These are phyloP conservation scores for Macrolepiota fuliginosa DNA, from an alignment of 768 basidiomycete species.

Conservation along the genomic window DNA sequence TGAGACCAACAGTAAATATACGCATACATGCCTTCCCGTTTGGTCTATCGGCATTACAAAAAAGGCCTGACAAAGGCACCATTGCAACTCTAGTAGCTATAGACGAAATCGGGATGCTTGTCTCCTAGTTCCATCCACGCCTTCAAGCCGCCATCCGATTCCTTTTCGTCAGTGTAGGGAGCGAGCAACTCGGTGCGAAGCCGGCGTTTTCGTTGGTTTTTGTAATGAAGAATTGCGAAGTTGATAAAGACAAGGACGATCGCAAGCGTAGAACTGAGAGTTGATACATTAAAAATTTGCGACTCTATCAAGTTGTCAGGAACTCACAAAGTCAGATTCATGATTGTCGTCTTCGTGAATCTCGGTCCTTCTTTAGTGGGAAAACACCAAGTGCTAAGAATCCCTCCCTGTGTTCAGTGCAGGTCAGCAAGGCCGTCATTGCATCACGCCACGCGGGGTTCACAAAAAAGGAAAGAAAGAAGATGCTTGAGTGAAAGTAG, in stretches of 20 bases:
- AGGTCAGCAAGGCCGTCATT: neutral
- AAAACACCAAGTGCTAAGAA: slow-evolving; percentile 37
- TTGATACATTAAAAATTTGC: neutral
- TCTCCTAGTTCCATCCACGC: slow-evolving; percentile 35
- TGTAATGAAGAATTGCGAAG: slow-evolving; percentile 22
- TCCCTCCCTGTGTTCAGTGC: slow-evolving; percentile 29
- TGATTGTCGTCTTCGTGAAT: slow-evolving; percentile 34
- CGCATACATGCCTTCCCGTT: too few relatives aligned
- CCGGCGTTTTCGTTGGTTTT: slow-evolving; percentile 24
- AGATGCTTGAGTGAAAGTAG: too few relatives aligned
- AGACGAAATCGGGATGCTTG: slow-evolving; percentile 34
- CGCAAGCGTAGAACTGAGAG: slow-evolving; percentile 22
- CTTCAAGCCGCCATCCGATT: slow-evolving; percentile 20
- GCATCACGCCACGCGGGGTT: too few relatives aligned
- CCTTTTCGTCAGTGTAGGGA: slow-evolving; percentile 26
- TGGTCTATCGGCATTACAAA: too few relatives aligned
- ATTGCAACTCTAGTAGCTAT: slow-evolving; percentile 18
- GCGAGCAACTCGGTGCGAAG: slow-evolving; percentile 25
- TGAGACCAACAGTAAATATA: too few relatives aligned
- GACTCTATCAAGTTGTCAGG: neutral
- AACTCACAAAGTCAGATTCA: slow-evolving; percentile 33
- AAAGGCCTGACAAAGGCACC: neutral
- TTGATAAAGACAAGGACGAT: slow-evolving; percentile 24
- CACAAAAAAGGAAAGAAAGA: neutral
- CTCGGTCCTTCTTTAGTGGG: slow-evolving; percentile 35